Evolutionary conservation across 1,139 yeast species (phyloP).

Genomic region (Sugiyamaella paludigena): DNA sequence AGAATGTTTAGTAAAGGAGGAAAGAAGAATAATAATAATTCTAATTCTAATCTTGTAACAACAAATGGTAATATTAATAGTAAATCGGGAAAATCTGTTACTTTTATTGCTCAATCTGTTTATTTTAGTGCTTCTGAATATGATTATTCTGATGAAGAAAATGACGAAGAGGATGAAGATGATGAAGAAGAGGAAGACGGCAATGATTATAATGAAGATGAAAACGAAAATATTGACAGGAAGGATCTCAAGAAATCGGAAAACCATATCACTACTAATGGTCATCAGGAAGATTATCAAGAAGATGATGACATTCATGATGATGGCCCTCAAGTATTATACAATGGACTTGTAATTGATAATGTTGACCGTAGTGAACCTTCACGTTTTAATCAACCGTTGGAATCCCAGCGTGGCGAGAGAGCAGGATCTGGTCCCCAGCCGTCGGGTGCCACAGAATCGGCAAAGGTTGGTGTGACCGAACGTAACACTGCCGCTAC

Average conservation of each 20-base stretch:
- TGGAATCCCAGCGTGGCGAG: not conserved
- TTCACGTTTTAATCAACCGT: not conserved
- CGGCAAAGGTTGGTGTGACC: too few species aligned
- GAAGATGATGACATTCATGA: not conserved
- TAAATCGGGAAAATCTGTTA: conserved; percentile 24
- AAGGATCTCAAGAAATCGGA: not conserved
- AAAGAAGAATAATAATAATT: conserved; percentile 17
- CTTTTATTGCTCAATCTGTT: conserved; percentile 26
- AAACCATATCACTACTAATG: not conserved
- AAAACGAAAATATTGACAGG: conserved; percentile 14
- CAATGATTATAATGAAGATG: conserved; percentile 23
- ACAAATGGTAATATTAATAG: too few species aligned
- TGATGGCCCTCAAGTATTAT: conserved; percentile 1
- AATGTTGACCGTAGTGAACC: not conserved
- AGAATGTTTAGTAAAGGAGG: conserved; percentile 22
- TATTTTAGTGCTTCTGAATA: conserved; percentile 36
- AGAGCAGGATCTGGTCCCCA: too few species aligned
- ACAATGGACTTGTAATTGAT: conserved; percentile 7
- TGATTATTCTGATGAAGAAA: conserved; percentile 31
- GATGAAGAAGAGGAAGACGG: conserved; percentile 21
- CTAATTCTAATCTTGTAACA: conserved; percentile 1
- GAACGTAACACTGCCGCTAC: too few species aligned
- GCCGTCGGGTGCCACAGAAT: too few species aligned
- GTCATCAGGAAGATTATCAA: not conserved
- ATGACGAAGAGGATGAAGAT: conserved; percentile 29